These are phyloP conservation scores for Salix exigua DNA, from an alignment of 345 rosid genomes.

Conservation along the genomic window DNA sequence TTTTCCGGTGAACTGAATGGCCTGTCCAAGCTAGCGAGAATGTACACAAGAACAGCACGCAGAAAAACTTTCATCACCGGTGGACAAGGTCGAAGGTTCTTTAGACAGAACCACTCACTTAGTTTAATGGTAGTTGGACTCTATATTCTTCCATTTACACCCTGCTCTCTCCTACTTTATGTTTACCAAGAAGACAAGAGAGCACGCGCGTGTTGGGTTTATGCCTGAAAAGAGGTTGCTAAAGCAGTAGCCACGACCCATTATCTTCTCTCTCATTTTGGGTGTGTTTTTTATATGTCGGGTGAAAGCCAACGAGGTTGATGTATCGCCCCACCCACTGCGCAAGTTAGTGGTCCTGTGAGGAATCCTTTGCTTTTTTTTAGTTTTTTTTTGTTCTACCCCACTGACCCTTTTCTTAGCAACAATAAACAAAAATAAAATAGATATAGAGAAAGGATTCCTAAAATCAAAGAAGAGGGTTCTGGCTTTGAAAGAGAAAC, in stretches of 20 bases:
- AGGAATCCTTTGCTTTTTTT: background rate
- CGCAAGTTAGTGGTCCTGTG: constrained; percentile 16
- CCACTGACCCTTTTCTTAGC: background rate
- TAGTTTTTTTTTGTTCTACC: background rate
- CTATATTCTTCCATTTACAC: background rate
- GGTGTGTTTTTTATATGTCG: background rate
- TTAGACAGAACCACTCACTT: constrained; percentile 1
- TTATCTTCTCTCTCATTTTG: background rate
- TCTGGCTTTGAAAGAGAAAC: background rate
- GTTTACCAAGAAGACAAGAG: background rate
- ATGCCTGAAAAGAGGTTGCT: constrained; percentile 5
- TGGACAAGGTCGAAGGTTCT: constrained; percentile 17
- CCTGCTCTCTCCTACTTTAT: background rate
- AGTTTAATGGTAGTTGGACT: background rate
- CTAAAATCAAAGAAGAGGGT: background rate
- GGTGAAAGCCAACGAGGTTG: constrained; percentile 1
- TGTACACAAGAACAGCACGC: background rate
- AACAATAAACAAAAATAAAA: background rate
- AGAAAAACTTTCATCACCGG: background rate
- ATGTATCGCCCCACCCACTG: background rate
- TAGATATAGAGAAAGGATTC: background rate
- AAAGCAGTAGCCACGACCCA: constrained; percentile 15
- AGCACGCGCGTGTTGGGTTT: constrained; percentile 37
- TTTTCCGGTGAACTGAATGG: background rate
- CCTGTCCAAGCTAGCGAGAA: background rate